Evolutionary conservation across 257 asterid genomes (phyloP).

Genomic region (Solanum paucissectum): DNA sequence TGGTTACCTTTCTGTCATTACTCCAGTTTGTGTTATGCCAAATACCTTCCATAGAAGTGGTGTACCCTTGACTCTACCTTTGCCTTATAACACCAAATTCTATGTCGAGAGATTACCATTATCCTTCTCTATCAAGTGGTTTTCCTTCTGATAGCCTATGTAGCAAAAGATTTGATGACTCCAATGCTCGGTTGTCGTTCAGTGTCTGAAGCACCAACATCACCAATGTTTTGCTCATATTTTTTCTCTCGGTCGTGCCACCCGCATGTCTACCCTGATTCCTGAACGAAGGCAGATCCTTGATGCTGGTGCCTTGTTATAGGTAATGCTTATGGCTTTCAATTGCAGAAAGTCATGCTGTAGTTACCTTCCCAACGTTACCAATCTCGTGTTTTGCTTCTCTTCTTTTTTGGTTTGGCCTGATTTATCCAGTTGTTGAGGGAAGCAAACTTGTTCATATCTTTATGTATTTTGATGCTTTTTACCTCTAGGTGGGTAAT

Average conservation of each 20-base stretch:
- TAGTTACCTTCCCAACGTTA: neutral
- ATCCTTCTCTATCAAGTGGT: too few species aligned
- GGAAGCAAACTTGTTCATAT: neutral
- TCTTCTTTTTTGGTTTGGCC: neutral
- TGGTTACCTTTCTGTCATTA: slow-evolving; percentile 6
- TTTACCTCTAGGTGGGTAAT: neutral
- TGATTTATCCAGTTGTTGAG: neutral
- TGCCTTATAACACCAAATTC: too few species aligned
- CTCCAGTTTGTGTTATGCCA: slow-evolving; percentile 34
- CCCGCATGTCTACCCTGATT: slow-evolving; percentile 47
- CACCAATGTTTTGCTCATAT: slow-evolving; percentile 94
- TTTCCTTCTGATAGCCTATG: slow-evolving; percentile 31
- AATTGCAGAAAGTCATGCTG: neutral
- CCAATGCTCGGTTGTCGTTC: slow-evolving; percentile 60
- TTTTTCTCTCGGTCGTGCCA: slow-evolving; percentile 82
- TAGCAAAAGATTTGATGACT: slow-evolving; percentile 5
- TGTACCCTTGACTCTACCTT: too few species aligned
- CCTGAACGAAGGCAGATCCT: slow-evolving; percentile 80
- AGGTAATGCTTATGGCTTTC: neutral
- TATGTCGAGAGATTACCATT: too few species aligned
- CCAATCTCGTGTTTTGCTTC: neutral
- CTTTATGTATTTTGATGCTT: neutral
- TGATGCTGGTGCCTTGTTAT: slow-evolving; percentile 27
- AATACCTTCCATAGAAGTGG: too few species aligned
- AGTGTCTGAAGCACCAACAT: slow-evolving; percentile 81